A percentile compares a stretch with the other conserved stretches of the same genome.
Evolutionary conservation across 1,284 basidiomycete genomes (phyloP).

Genomic region (Pseudomicrostroma phylloplanum): DNA sequence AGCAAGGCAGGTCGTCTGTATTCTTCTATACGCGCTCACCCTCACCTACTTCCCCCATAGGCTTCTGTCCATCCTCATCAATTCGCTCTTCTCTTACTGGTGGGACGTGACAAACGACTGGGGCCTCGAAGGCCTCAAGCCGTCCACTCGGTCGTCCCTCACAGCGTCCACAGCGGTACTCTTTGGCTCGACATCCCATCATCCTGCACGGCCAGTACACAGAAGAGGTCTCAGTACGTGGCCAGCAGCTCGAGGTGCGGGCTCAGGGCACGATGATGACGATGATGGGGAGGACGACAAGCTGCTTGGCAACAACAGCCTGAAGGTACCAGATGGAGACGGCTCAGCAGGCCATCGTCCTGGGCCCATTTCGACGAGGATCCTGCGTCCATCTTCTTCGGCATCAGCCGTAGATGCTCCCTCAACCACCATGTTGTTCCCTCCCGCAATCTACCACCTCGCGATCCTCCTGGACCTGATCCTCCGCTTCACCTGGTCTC

Average conservation of each 20-base stretch:
- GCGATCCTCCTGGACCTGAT: conserved; percentile 77
- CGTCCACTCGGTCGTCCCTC: conserved; percentile 16
- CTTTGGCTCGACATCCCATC: background rate
- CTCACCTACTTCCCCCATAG: conserved; percentile 52
- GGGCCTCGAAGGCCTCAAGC: conserved; percentile 72
- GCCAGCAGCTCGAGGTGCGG: background rate
- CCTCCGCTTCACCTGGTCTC: conserved; percentile 87
- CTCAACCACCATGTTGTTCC: conserved; percentile 62
- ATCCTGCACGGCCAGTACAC: conserved; percentile 12
- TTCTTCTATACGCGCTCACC: conserved; percentile 9
- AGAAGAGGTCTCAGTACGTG: conserved; percentile 14
- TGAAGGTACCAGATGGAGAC: background rate
- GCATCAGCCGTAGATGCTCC: background rate
- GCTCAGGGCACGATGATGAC: background rate
- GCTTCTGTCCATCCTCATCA: conserved; percentile 76
- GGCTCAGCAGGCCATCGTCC: background rate
- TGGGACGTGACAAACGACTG: conserved; percentile 99
- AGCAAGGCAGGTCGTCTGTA: background rate
- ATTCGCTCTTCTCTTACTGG: conserved; percentile 94
- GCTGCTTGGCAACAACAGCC: conserved; percentile 10
- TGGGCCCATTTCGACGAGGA: background rate
- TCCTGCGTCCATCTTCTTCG: background rate
- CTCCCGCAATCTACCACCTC: conserved; percentile 70
- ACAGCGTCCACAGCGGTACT: conserved; percentile 6
- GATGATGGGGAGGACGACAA: background rate